These are phyloP conservation scores for Kodamaea jinghongensis DNA, from an alignment of 805 yeast genomes.

Conservation along the genomic window DNA sequence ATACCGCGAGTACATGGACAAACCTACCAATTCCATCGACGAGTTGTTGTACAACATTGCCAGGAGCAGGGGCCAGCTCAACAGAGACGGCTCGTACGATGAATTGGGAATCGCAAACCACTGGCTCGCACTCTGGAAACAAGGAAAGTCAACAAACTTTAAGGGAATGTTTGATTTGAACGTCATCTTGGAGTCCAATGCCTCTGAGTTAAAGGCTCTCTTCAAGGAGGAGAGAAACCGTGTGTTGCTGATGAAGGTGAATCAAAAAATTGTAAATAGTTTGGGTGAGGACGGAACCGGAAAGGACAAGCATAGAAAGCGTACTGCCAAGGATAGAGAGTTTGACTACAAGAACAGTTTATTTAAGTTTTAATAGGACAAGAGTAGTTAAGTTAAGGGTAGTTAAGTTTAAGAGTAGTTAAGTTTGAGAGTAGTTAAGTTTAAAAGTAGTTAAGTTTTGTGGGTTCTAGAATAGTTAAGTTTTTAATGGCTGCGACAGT, in stretches of 20 bases:
- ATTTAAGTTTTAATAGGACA: slow-evolving; percentile 17
- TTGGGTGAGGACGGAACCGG: slow-evolving; percentile 42
- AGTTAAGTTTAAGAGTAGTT: too few species aligned
- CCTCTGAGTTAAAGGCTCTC: slow-evolving; percentile 21
- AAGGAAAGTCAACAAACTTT: slow-evolving; percentile 43
- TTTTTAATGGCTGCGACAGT: too few species aligned
- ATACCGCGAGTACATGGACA: slow-evolving; percentile 45
- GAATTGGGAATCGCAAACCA: slow-evolving; percentile 61
- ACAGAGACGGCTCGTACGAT: slow-evolving; percentile 40
- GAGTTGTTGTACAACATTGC: slow-evolving; percentile 53
- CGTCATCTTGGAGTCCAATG: slow-evolving; percentile 30
- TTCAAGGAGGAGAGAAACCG: slow-evolving; percentile 28
- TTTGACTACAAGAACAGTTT: slow-evolving; percentile 37
- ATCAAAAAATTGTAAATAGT: slow-evolving; percentile 28
- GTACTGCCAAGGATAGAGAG: slow-evolving; percentile 46
- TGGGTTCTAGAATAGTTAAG: too few species aligned
- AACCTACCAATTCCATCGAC: slow-evolving; percentile 72
- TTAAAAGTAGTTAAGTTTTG: too few species aligned
- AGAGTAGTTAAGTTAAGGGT: not conserved
- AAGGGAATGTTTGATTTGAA: slow-evolving; percentile 35
- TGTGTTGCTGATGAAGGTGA: slow-evolving; percentile 25
- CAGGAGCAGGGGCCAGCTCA: slow-evolving; percentile 33
- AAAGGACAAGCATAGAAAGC: slow-evolving; percentile 30
- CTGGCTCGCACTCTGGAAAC: slow-evolving; percentile 61
- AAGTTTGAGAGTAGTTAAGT: too few species aligned